Conservation (phyloP, 2,329 filamentous ascomycete genomes). For the Colletotrichum australisinense region DNA sequence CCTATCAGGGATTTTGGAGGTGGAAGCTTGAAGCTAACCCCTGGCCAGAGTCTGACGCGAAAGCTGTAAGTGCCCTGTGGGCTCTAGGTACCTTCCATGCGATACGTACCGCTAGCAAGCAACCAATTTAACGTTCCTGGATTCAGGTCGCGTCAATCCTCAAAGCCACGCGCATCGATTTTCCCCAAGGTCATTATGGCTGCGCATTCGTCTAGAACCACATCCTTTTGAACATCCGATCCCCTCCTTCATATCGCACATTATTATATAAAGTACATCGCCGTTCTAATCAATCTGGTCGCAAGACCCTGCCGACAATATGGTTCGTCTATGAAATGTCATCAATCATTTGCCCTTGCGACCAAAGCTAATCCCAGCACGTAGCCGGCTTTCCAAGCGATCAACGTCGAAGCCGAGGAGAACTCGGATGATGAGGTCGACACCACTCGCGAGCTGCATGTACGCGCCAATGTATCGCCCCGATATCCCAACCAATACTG, state of each 20-base stretch:
- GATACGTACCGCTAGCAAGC: slow-evolving; percentile 1
- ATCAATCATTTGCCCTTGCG: not conserved
- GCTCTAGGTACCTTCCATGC: too few species aligned
- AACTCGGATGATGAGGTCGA: slow-evolving; percentile 92
- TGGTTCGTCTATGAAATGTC: slow-evolving; percentile 8
- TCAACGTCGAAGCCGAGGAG: slow-evolving; percentile 95
- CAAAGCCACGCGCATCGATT: not conserved
- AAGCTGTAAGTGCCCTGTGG: not conserved
- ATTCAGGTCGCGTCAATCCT: slow-evolving; percentile 2
- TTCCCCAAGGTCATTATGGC: not conserved
- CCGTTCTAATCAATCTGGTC: not conserved
- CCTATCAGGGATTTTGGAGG: not conserved
- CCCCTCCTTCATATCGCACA: not conserved
- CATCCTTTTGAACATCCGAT: not conserved
- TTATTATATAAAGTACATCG: not conserved
- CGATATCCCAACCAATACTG: not conserved
- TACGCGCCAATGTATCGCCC: slow-evolving; percentile 43
- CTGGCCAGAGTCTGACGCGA: not conserved
- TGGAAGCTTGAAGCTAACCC: not conserved
- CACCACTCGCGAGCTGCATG: slow-evolving; percentile 92
- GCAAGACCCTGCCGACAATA: not conserved
- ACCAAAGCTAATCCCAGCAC: slow-evolving; percentile 9
- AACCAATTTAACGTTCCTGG: slow-evolving; percentile 2
- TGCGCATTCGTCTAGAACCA: not conserved
- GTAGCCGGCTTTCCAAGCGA: slow-evolving; percentile 80